A percentile compares a stretch with the other conserved stretches of the same genome.
phyloP scores from a whole-genome alignment of 2,329 filamentous ascomycete species.

The Iodosphaeria phyllophila region DNA sequence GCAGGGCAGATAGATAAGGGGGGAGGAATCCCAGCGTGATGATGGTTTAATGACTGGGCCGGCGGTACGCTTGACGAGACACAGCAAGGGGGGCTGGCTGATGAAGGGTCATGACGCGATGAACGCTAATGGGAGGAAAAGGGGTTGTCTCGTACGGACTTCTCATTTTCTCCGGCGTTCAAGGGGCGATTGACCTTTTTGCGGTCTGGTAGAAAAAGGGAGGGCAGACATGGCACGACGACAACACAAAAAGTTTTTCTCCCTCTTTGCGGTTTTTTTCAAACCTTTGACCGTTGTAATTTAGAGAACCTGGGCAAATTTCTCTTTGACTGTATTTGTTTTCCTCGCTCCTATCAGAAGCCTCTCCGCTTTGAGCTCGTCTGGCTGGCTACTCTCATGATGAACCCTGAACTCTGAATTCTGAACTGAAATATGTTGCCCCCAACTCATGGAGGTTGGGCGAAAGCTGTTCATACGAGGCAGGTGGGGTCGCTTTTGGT shows the following conservation, averaged over 20 bases:
- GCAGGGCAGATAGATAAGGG: no score
- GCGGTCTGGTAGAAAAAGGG: conserved; percentile 11
- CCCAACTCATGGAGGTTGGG: no score
- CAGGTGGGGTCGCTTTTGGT: no score
- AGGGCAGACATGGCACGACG: conserved; percentile 15
- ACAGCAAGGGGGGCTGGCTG: conserved; percentile 19
- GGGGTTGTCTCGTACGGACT: no score
- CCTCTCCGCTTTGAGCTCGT: conserved; percentile 12
- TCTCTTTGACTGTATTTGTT: conserved; percentile 23
- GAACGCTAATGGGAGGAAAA: no score
- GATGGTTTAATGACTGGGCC: conserved; percentile 16
- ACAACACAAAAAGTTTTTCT: no score
- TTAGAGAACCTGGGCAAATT: conserved; percentile 44
- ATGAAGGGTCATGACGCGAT: conserved; percentile 20
- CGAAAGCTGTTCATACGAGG: no score
- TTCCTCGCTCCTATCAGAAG: conserved; percentile 17
- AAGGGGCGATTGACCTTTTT: conserved; percentile 17
- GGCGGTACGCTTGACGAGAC: no score
- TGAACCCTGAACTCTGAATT: no score
- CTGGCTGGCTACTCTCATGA: conserved; percentile 15
- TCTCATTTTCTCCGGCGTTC: conserved; percentile 18
- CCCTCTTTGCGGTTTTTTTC: conserved; percentile 26
- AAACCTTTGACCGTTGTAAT: conserved; percentile 44
- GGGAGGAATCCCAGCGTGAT: no score
- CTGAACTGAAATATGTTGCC: no score